Conservation (phyloP, 805 yeast species). For the Starmerella khaoyaiensis region DNA sequence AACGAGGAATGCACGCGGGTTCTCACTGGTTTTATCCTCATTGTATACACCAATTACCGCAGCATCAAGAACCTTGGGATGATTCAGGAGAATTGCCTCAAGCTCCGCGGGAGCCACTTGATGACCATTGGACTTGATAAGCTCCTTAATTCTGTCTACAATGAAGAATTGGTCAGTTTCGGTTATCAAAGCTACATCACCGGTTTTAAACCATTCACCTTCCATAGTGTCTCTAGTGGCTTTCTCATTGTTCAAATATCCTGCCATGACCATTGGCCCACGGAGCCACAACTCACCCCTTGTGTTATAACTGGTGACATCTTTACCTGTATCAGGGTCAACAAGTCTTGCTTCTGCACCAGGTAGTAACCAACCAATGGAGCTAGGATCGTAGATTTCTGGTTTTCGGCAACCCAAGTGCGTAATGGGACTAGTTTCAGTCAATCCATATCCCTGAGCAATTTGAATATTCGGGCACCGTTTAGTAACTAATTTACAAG, state of each 20-base stretch:
- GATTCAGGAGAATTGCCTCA: constrained; percentile 67
- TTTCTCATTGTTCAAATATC: constrained; percentile 38
- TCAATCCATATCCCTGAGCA: constrained; percentile 35
- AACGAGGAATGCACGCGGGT: constrained; percentile 31
- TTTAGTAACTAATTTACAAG: constrained; percentile 9
- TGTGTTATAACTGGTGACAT: constrained; percentile 35
- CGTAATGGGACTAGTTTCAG: constrained; percentile 52
- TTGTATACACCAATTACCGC: constrained; percentile 70
- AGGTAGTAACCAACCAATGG: constrained; percentile 35
- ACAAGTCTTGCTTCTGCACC: constrained; percentile 40
- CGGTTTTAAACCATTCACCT: constrained; percentile 44
- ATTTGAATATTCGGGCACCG: constrained; percentile 14
- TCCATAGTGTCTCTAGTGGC: constrained; percentile 36
- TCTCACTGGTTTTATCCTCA: constrained; percentile 69
- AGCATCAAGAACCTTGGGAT: constrained; percentile 66
- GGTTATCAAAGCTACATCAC: constrained; percentile 39
- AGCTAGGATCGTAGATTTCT: constrained; percentile 33
- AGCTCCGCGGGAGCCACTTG: constrained; percentile 91
- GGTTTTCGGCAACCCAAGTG: constrained; percentile 29
- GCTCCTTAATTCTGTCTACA: constrained; percentile 53
- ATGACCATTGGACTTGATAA: constrained; percentile 62
- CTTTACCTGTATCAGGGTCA: constrained; percentile 31
- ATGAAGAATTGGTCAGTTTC: constrained; percentile 32
- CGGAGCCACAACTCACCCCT: constrained; percentile 45
- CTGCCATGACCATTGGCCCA: constrained; percentile 43